A percentile compares a stretch with the other conserved stretches of the same genome.
phyloP scores from a whole-genome alignment of 208 protist species.

The Trichomonas vaginalis region DNA sequence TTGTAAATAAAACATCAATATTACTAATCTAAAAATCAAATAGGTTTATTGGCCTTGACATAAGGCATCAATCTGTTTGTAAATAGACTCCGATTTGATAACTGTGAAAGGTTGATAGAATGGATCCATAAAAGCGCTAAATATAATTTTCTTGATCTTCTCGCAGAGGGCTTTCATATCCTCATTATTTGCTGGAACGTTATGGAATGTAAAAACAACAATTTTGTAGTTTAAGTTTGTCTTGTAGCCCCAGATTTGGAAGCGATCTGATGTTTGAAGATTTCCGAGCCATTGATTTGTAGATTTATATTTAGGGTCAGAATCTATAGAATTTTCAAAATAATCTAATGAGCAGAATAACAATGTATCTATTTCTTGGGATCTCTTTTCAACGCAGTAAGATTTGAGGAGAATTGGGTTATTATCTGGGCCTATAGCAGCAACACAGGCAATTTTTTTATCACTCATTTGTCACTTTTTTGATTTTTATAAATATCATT shows the following conservation, averaged over 20 bases:
- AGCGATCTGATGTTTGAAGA: conserved; percentile 11
- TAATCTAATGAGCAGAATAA: conserved; percentile 15
- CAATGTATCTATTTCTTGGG: neutral
- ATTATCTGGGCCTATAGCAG: neutral
- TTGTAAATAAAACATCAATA: too few relatives aligned
- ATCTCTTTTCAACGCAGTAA: neutral
- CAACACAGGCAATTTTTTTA: conserved; percentile 1
- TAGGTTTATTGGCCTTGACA: neutral
- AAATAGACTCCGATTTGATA: neutral
- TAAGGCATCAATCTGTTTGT: neutral
- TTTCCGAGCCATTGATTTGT: neutral
- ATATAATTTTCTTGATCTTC: neutral
- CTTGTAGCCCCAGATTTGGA: conserved; percentile 6
- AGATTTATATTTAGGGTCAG: neutral
- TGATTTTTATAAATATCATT: too few relatives aligned
- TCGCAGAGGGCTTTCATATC: neutral
- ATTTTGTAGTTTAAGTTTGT: neutral
- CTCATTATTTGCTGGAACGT: neutral
- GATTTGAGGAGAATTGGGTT: neutral
- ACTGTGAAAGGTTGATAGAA: neutral
- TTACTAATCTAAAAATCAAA: too few relatives aligned
- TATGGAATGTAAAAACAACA: neutral
- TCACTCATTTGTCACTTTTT: neutral
- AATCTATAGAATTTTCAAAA: neutral
- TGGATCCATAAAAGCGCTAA: neutral